These are phyloP conservation scores for Colletotrichum karsti DNA, from an alignment of 2,329 filamentous ascomycete species.

Conservation along the genomic window DNA sequence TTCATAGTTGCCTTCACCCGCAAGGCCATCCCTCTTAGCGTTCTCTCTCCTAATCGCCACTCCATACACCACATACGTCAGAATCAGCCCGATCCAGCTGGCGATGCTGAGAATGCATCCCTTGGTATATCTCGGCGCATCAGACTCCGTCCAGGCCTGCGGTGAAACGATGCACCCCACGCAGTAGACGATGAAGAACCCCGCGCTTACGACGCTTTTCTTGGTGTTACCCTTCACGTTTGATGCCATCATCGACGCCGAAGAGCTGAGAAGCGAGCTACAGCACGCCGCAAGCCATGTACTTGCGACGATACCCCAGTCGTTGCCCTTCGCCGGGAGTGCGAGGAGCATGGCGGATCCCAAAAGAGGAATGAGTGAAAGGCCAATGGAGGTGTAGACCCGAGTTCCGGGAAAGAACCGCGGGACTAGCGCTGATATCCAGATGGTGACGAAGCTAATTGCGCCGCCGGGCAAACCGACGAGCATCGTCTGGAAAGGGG, in stretches of 20 bases:
- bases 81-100: slow-evolving; percentile 27
- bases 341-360: slow-evolving; percentile 26
- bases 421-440: slow-evolving; percentile 32
- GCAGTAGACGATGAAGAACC: slow-evolving; percentile 37
- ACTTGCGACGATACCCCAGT: slow-evolving; percentile 35
- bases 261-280: slow-evolving; percentile 28
- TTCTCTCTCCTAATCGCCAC: not conserved
- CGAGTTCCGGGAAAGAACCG: slow-evolving; percentile 30
- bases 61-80: slow-evolving; percentile 8
- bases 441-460: not conserved
- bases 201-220: slow-evolving; percentile 33
- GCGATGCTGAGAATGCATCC: slow-evolving; percentile 33
- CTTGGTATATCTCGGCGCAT: slow-evolving; percentile 32
- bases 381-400: slow-evolving; percentile 33
- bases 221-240: slow-evolving; percentile 42
- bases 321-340: slow-evolving; percentile 22
- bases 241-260: slow-evolving; percentile 34
- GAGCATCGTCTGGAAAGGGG: slow-evolving; percentile 26
- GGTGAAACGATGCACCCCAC: slow-evolving; percentile 35
- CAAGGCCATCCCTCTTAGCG: not conserved
- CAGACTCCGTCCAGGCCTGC: slow-evolving; percentile 32
- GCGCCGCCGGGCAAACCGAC: slow-evolving; percentile 22
- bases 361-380: slow-evolving; percentile 15
- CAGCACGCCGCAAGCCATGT: slow-evolving; percentile 35
- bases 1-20: not conserved